These are phyloP conservation scores for Rhodomyrtus psidioides DNA, from an alignment of 441 rosid species.

Conservation along the genomic window DNA sequence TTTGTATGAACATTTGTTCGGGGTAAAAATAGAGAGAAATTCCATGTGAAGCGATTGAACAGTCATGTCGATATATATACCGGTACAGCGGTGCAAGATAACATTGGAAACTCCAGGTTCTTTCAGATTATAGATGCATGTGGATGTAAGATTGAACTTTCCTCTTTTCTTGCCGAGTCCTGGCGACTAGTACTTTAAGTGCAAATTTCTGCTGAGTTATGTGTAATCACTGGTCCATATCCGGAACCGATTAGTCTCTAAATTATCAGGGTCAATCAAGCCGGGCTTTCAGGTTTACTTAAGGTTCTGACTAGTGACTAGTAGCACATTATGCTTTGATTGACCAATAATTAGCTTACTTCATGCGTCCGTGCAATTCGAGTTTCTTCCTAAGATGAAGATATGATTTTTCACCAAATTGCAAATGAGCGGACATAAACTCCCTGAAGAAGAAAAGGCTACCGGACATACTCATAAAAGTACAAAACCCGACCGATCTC, in stretches of 20 bases:
- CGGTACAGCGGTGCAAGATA: not conserved
- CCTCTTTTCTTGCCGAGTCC: not conserved
- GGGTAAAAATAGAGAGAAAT: not conserved
- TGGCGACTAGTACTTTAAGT: not conserved
- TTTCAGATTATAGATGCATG: not conserved
- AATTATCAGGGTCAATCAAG: not conserved
- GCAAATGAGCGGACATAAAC: not conserved
- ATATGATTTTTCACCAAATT: not conserved
- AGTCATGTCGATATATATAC: not conserved
- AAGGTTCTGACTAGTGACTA: not conserved
- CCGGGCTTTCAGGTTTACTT: not conserved
- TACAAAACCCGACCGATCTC: constrained; percentile 25
- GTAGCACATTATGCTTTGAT: not conserved
- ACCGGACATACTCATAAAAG: not conserved
- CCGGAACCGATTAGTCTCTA: not conserved
- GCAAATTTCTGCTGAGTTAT: not conserved
- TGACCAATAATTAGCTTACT: not conserved
- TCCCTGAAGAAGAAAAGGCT: not conserved
- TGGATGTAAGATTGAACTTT: not conserved
- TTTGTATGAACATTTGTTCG: not conserved
- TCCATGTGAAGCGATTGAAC: not conserved
- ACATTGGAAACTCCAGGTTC: not conserved
- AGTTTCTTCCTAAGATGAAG: not conserved
- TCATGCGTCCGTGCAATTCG: not conserved
- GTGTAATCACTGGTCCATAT: not conserved